These are phyloP conservation scores for Nicotiana benthamiana DNA, from an alignment of 257 asterid species.

Conservation along the genomic window DNA sequence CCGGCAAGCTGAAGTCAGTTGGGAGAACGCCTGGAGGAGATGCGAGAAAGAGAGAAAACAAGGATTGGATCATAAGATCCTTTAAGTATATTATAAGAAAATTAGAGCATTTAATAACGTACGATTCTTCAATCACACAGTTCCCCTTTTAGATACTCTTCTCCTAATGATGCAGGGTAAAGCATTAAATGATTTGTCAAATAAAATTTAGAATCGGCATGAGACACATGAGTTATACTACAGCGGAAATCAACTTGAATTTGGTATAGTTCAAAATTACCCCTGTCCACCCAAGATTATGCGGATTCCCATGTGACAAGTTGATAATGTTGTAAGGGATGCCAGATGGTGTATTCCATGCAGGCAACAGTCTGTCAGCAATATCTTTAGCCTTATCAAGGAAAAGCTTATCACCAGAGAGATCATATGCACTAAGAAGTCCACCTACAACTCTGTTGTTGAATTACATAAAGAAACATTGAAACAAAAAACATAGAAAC, in stretches of 20 bases:
- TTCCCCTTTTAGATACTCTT: not conserved
- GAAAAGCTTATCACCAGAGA: slow-evolving; percentile 84
- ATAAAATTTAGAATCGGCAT: not conserved
- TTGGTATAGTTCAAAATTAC: slow-evolving; percentile 32
- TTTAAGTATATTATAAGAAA: not conserved
- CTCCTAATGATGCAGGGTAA: not conserved
- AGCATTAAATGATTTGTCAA: not conserved
- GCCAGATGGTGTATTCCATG: slow-evolving; percentile 92
- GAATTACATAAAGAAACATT: slow-evolving; percentile 17
- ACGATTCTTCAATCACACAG: not conserved
- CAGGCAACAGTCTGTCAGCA: slow-evolving; percentile 92
- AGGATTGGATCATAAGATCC: not conserved
- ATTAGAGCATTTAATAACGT: not conserved
- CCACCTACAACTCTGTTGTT: slow-evolving; percentile 94
- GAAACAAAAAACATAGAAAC: slow-evolving; percentile 16
- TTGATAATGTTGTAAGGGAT: slow-evolving; percentile 85
- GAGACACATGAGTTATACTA: not conserved
- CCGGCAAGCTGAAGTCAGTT: not conserved
- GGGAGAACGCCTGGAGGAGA: not conserved
- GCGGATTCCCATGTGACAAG: slow-evolving; percentile 83
- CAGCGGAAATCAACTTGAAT: not conserved
- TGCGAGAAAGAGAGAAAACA: not conserved
- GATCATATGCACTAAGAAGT: slow-evolving; percentile 91
- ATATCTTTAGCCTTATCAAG: slow-evolving; percentile 91
- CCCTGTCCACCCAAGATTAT: slow-evolving; percentile 98